Evolutionary conservation across 257 asterid genomes (phyloP), one percentile per base, ranked within the genome.

Genomic region (Eucommia ulmoides): DNA sequence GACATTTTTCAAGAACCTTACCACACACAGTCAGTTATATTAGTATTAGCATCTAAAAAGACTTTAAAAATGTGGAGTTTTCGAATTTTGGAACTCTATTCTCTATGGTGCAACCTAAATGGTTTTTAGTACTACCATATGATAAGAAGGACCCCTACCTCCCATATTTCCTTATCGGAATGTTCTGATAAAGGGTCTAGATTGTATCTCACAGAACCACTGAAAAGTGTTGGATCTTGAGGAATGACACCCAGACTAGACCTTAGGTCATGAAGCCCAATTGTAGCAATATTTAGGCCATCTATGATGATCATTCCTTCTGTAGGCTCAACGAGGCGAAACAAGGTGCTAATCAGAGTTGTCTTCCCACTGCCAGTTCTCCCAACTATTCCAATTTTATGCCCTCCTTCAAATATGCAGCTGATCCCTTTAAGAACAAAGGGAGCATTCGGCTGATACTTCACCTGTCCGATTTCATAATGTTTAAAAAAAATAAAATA

Each of bases 361-460:
- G 73, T 49, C 48, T 70, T 70, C 20, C 77, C 73, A 51, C 73
- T 70, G 5, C 77, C 72, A 9, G 69, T 65, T 54, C 76, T 33
- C 52, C 76, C 76, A 47, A 69, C 72, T 23, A 69, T 52, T 33
- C 76, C 72, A 41, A 69, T 41, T 65, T 69, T 65, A 20, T 60
- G 14, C 20, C 75, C 75, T 46, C 63, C 69, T 57, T 55, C 59
- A 52, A 65, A 41, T 26, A 46, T 53, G 46, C 56, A 69, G 26
- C 59, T 55, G n/a, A 69, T 53, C 41, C 71, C 76, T 45, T 46
- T 62, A 19, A 69, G 62, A 51, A 69, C 72, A 8, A 64, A 48
- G 20, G 75, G 72, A 16, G 62, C 26, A 18, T 50, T 56, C 0
- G 52, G 49, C 19, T 47, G 56, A 49, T 69, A 69, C 38, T 51